These are phyloP conservation scores for Chloromonas sp. DNA, from an alignment of 163 green algal genomes.

Conservation along the genomic window DNA sequence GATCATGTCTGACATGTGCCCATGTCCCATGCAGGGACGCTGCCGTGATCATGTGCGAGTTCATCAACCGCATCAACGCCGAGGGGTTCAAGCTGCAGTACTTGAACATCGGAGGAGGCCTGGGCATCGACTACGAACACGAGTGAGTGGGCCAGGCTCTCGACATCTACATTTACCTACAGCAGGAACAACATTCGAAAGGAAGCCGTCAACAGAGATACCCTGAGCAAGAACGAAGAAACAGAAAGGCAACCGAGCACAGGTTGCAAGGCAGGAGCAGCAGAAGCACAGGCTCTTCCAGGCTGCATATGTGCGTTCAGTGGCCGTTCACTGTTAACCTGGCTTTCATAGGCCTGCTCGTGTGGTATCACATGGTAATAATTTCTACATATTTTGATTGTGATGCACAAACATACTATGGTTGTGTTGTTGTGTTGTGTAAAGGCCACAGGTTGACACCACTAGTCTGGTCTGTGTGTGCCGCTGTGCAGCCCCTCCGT, in stretches of 20 bases:
- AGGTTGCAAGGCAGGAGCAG: background rate
- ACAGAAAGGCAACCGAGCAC: background rate
- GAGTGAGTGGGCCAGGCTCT: constrained; percentile 20
- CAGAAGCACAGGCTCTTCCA: background rate
- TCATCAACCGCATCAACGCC: constrained; percentile 75
- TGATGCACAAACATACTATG: too few relatives aligned
- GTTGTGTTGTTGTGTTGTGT: too few relatives aligned
- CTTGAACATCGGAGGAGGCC: constrained; percentile 95
- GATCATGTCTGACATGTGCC: too few relatives aligned
- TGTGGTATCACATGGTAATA: too few relatives aligned
- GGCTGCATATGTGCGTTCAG: too few relatives aligned
- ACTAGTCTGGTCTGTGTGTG: background rate
- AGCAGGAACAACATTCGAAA: too few relatives aligned
- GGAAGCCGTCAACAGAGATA: background rate
- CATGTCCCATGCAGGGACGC: constrained; percentile 55
- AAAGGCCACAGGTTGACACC: too few relatives aligned
- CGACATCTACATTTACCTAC: background rate
- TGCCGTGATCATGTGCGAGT: constrained; percentile 82
- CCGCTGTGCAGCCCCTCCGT: constrained; percentile 40
- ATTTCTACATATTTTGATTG: too few relatives aligned
- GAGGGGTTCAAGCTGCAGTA: constrained; percentile 90
- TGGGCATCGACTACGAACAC: constrained; percentile 93
- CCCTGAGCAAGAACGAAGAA: background rate
- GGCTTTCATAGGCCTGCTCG: too few relatives aligned
- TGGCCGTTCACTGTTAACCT: too few relatives aligned